Conservation (phyloP, 2,329 filamentous ascomycete species). For the Colletotrichum sp. region DNA sequence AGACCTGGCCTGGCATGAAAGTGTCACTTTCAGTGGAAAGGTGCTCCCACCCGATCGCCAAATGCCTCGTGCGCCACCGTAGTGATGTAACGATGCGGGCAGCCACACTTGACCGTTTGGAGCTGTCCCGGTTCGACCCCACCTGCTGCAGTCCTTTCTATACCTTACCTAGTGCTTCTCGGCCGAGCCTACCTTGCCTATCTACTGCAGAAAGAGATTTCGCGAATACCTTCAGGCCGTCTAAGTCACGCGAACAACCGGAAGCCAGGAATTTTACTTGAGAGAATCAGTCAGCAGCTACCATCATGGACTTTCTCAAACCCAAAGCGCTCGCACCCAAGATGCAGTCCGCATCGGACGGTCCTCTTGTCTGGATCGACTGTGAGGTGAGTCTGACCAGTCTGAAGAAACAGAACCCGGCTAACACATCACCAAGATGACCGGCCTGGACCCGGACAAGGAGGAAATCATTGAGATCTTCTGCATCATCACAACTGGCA, state of each 20-base stretch:
- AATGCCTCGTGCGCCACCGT: neutral
- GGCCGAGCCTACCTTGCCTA: neutral
- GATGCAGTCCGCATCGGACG: constrained; percentile 33
- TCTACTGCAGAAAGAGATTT: neutral
- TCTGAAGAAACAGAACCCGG: neutral
- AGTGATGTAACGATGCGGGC: neutral
- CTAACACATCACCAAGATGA: constrained; percentile 72
- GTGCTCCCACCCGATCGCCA: neutral
- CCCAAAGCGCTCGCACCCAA: neutral
- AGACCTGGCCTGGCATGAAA: neutral
- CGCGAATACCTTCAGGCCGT: neutral
- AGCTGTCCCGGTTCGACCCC: neutral
- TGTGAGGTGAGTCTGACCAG: constrained; percentile 49
- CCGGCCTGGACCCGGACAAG: constrained; percentile 75
- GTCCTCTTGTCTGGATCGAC: constrained; percentile 87
- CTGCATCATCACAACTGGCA: constrained; percentile 85
- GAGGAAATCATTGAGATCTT: constrained; percentile 92
- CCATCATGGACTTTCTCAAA: constrained; percentile 16
- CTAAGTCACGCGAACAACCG: neutral
- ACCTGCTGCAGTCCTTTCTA: neutral
- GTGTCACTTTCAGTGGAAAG: neutral
- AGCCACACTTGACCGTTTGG: neutral
- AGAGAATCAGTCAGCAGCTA: neutral
- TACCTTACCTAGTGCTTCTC: neutral
- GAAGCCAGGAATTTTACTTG: neutral